These are phyloP conservation scores for Cyclostephanos tholiformis DNA, from an alignment of 108 stramenopile genomes.

Conservation along the genomic window DNA sequence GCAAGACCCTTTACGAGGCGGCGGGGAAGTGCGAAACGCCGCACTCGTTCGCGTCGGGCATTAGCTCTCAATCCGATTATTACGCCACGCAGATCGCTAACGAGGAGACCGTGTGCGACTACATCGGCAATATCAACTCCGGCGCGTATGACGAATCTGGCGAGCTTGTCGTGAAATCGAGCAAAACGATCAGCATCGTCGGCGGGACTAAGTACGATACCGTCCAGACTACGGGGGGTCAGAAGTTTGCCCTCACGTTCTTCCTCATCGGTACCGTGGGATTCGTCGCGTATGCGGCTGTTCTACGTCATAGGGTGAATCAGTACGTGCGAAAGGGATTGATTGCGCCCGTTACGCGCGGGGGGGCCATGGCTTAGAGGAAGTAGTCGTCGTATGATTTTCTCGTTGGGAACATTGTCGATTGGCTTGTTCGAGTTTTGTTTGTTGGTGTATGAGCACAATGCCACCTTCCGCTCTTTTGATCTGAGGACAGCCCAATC, in stretches of 20 bases:
- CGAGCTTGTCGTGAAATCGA: constrained; percentile 31
- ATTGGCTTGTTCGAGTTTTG: too few relatives aligned
- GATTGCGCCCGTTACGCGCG: neutral
- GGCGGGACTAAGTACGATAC: constrained; percentile 32
- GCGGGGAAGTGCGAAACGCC: constrained; percentile 82
- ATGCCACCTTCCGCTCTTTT: neutral
- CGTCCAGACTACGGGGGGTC: constrained; percentile 64
- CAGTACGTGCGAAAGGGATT: neutral
- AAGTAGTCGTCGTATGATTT: neutral
- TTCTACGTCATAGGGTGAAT: constrained; percentile 49
- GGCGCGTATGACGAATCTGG: constrained; percentile 49
- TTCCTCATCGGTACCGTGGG: constrained; percentile 76
- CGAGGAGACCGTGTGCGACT: constrained; percentile 75
- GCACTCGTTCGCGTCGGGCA: constrained; percentile 66
- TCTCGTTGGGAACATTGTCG: too few relatives aligned
- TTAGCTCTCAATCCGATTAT: constrained; percentile 41
- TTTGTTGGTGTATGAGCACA: neutral
- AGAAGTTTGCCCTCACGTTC: constrained; percentile 85
- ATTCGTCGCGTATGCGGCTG: constrained; percentile 71
- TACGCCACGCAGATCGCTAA: constrained; percentile 66
- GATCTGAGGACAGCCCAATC: too few relatives aligned
- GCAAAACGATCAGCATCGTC: neutral
- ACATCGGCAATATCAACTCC: constrained; percentile 34
- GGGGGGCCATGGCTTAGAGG: neutral
- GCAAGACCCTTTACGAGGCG: constrained; percentile 66